Evolutionary conservation across 2,329 filamentous ascomycete genomes (phyloP).

Genomic region (Colletotrichum gigasporum): DNA sequence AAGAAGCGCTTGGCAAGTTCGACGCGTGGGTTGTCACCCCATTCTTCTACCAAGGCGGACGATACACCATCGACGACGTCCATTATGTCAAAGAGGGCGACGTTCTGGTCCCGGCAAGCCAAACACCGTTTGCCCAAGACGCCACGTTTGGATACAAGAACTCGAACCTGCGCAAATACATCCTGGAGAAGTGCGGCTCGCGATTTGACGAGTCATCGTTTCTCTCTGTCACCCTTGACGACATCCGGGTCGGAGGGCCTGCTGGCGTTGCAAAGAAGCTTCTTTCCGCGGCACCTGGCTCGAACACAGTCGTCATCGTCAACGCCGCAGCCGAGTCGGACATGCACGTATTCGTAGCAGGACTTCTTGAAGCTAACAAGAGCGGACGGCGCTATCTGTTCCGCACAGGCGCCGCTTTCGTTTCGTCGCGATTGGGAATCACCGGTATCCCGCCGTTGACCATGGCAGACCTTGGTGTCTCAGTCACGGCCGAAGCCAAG

Average conservation of each 20-base stretch:
- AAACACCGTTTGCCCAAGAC: conserved; percentile 66
- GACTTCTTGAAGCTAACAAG: conserved; percentile 49
- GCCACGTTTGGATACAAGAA: conserved; percentile 66
- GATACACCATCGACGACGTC: conserved; percentile 65
- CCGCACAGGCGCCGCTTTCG: conserved; percentile 52
- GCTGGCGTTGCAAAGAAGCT: conserved; percentile 37
- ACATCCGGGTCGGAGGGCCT: conserved; percentile 53
- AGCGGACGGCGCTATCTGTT: conserved; percentile 47
- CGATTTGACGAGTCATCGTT: conserved; percentile 38
- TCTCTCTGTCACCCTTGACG: conserved; percentile 42
- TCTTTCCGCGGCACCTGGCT: conserved; percentile 37
- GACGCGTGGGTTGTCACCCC: conserved; percentile 66
- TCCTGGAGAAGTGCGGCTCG: conserved; percentile 57
- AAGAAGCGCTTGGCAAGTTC: conserved; percentile 56
- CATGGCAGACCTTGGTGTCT: conserved; percentile 51
- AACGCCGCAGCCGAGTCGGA: conserved; percentile 64
- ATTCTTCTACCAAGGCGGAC: conserved; percentile 67
- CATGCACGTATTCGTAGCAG: conserved; percentile 63
- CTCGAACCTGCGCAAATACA: conserved; percentile 62
- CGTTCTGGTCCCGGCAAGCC: conserved; percentile 56
- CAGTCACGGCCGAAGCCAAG: conserved; percentile 24
- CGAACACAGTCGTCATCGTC: conserved; percentile 52
- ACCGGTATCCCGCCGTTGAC: conserved; percentile 60
- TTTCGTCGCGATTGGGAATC: conserved; percentile 61
- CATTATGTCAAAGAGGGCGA: conserved; percentile 66